phyloP scores from a whole-genome alignment of 345 rosid genomes.

The Sisymbrium irio region DNA sequence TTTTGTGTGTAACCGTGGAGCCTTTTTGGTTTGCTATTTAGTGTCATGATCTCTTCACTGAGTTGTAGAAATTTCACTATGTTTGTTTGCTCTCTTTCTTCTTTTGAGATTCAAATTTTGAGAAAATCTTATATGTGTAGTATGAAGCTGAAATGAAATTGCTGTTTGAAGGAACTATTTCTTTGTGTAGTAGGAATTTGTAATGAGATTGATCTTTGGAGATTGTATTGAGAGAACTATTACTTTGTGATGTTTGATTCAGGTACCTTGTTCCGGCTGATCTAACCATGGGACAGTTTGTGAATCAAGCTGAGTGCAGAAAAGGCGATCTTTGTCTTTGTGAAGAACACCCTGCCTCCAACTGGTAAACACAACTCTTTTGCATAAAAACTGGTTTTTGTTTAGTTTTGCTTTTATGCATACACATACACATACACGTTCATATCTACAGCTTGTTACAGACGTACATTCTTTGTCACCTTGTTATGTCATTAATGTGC shows the following conservation, averaged over 20 bases:
- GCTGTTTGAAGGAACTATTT: background rate
- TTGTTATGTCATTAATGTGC: background rate
- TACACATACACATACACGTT: background rate
- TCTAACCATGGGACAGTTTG: conserved; percentile 77
- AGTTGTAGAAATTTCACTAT: too few species aligned
- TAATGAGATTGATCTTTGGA: background rate
- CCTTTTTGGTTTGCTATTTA: too few species aligned
- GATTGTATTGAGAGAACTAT: background rate
- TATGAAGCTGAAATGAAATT: background rate
- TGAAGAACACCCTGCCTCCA: conserved; percentile 70
- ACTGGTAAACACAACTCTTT: conserved; percentile 43
- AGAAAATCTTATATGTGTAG: background rate
- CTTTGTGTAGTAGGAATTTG: background rate
- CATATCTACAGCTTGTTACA: background rate
- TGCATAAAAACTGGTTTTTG: background rate
- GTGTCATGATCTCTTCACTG: too few species aligned
- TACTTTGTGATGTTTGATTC: background rate
- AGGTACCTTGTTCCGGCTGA: conserved; percentile 86
- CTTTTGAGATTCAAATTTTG: too few species aligned
- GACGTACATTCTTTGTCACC: background rate
- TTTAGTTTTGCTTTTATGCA: background rate
- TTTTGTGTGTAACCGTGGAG: too few species aligned
- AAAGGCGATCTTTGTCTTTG: conserved; percentile 76
- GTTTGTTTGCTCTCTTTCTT: too few species aligned
- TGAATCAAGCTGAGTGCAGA: conserved; percentile 77